Evolutionary conservation across 2,329 filamentous ascomycete species (phyloP).

Genomic region (Bipolaris gigantea): DNA sequence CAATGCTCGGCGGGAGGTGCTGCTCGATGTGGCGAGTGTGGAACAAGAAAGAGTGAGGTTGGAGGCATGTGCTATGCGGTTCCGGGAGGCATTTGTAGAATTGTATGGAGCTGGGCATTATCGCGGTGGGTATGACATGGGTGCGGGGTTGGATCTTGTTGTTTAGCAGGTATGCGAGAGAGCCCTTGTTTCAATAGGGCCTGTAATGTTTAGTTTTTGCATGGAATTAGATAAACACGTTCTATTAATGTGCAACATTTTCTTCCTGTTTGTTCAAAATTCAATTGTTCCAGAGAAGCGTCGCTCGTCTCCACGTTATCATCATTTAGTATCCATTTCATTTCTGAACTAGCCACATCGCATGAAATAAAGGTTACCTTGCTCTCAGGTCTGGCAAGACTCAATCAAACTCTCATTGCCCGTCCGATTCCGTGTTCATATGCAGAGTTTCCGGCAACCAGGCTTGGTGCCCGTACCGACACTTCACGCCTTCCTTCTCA

Average conservation of each 20-base stretch:
- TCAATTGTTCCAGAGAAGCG: not conserved
- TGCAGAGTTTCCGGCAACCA: not conserved
- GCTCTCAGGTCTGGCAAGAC: too few species aligned
- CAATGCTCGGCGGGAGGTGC: slow-evolving; percentile 50
- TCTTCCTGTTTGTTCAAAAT: not conserved
- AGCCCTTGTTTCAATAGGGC: not conserved
- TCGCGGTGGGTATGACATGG: not conserved
- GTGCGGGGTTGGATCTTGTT: not conserved
- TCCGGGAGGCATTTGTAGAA: slow-evolving; percentile 5
- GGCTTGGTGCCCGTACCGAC: not conserved
- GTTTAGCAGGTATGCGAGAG: not conserved
- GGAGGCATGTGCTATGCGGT: slow-evolving; percentile 20
- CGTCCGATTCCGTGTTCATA: too few species aligned
- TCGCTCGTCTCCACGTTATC: not conserved
- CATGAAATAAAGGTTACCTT: too few species aligned
- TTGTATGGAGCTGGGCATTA: not conserved
- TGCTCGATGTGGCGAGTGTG: slow-evolving; percentile 38
- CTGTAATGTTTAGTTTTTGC: not conserved
- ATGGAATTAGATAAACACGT: not conserved
- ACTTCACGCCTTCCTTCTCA: not conserved
- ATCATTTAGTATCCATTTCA: too few species aligned
- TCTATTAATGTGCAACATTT: not conserved
- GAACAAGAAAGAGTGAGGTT: slow-evolving; percentile 37
- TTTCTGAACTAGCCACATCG: too few species aligned
- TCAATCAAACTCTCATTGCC: too few species aligned